Evolutionary conservation across 2,329 filamentous ascomycete species (phyloP).

Genomic region (Byssothecium circinans): DNA sequence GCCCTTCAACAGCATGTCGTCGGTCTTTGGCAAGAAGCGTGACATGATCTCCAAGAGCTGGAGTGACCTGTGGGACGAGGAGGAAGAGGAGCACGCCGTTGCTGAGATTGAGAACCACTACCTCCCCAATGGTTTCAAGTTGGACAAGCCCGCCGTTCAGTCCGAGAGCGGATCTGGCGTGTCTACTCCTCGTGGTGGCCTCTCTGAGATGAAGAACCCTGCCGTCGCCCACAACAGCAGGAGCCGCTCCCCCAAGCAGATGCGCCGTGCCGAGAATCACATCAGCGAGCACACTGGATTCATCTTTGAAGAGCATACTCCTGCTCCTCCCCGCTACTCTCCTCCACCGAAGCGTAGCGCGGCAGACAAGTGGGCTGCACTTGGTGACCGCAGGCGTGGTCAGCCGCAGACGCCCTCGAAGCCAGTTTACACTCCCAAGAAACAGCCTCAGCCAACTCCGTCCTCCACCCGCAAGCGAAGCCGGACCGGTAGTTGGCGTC

Average conservation of each 20-base stretch:
- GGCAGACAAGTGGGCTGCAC: slow-evolving; percentile 84
- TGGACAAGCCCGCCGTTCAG: slow-evolving; percentile 42
- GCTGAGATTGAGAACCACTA: slow-evolving; percentile 64
- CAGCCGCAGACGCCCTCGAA: slow-evolving; percentile 40
- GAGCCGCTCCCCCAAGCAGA: slow-evolving; percentile 38
- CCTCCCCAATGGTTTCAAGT: slow-evolving; percentile 46
- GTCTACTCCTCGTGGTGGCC: slow-evolving; percentile 53
- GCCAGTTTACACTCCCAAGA: slow-evolving; percentile 40
- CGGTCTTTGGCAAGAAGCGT: slow-evolving; percentile 76
- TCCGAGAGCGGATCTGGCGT: slow-evolving; percentile 48
- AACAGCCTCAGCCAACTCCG: slow-evolving; percentile 35
- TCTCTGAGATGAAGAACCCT: slow-evolving; percentile 58
- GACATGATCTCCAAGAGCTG: slow-evolving; percentile 94
- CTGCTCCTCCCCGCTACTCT: slow-evolving; percentile 57
- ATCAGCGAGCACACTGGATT: slow-evolving; percentile 70
- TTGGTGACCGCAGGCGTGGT: slow-evolving; percentile 81
- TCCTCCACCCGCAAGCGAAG: slow-evolving; percentile 44
- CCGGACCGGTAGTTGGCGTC: slow-evolving; percentile 43
- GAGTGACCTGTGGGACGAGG: slow-evolving; percentile 98
- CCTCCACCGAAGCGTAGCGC: slow-evolving; percentile 65
- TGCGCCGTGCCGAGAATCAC: slow-evolving; percentile 57
- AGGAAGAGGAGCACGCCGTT: slow-evolving; percentile 71
- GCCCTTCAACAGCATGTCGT: slow-evolving; percentile 70
- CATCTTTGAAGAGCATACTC: slow-evolving; percentile 68
- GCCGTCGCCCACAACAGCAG: slow-evolving; percentile 55